Conservation (phyloP, 495 filamentous ascomycete genomes). For the Podospora tetraspora region DNA sequence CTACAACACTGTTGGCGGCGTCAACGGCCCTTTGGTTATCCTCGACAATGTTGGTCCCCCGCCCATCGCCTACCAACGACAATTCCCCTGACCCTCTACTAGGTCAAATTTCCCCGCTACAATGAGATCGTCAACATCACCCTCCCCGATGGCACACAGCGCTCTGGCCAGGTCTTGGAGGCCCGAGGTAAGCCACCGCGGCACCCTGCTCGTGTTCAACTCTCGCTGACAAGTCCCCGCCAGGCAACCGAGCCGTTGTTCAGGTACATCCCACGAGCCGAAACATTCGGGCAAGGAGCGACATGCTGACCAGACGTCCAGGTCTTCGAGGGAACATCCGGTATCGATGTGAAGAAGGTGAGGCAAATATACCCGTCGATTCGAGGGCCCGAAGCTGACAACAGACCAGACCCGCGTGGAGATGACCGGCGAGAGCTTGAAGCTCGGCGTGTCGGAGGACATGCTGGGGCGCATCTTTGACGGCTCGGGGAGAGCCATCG, state of each 20-base stretch:
- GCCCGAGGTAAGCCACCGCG: conserved; percentile 65
- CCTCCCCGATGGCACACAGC: conserved; percentile 88
- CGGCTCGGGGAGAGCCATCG: conserved; percentile 92
- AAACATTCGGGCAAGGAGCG: not conserved
- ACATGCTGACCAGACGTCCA: conserved; percentile 36
- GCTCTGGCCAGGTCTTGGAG: conserved; percentile 94
- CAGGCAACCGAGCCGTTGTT: conserved; percentile 87
- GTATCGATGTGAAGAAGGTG: conserved; percentile 98
- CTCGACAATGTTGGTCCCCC: conserved; percentile 74
- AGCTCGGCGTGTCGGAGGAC: conserved; percentile 97
- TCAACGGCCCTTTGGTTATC: conserved; percentile 96
- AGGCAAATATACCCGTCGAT: conserved; percentile 13
- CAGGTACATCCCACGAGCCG: conserved; percentile 57
- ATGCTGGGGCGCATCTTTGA: conserved; percentile 99
- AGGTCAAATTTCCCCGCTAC: conserved; percentile 96
- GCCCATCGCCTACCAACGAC: not conserved
- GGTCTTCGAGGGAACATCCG: conserved; percentile 97
- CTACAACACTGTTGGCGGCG: conserved; percentile 97
- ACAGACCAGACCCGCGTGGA: conserved; percentile 80
- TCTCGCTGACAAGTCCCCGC: conserved; percentile 20
- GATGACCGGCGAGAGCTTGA: conserved; percentile 93
- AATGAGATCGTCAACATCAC: conserved; percentile 98
- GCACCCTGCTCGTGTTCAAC: not conserved
- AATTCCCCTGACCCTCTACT: conserved; percentile 29
- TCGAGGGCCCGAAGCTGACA: conserved; percentile 12